These are phyloP conservation scores for Trametes cinnabarina DNA, from an alignment of 768 basidiomycete species.

Conservation along the genomic window DNA sequence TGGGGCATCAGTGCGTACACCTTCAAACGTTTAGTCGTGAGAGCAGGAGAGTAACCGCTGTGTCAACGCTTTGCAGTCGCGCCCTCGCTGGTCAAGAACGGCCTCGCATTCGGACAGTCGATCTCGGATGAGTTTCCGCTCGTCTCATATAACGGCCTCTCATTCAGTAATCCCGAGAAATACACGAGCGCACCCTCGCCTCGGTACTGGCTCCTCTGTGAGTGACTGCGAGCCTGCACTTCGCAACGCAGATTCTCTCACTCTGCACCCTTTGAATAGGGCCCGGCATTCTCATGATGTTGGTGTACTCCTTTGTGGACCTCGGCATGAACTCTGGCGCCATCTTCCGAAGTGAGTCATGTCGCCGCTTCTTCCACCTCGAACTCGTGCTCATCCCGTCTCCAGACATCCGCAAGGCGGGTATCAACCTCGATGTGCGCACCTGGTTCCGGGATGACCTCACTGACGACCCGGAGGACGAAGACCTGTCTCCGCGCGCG, in stretches of 20 bases:
- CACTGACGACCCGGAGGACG: slow-evolving; percentile 21
- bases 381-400: too few relatives aligned
- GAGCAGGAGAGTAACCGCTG: too few relatives aligned
- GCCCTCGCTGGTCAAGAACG: slow-evolving; percentile 51
- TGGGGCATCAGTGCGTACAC: slow-evolving; percentile 48
- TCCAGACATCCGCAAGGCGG: slow-evolving; percentile 7
- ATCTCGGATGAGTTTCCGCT: slow-evolving; percentile 42
- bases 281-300: slow-evolving; percentile 63
- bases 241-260: too few relatives aligned
- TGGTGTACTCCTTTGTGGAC: slow-evolving; percentile 58
- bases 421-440: slow-evolving; percentile 10
- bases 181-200: slow-evolving; percentile 34
- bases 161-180: slow-evolving; percentile 28
- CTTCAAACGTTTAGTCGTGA: too few relatives aligned
- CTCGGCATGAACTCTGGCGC: slow-evolving; percentile 43
- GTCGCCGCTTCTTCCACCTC: too few relatives aligned
- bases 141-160: slow-evolving; percentile 44
- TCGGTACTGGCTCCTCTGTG: slow-evolving; percentile 25
- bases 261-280: too few relatives aligned
- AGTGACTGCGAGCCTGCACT: too few relatives aligned
- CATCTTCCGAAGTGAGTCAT: slow-evolving; percentile 24
- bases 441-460: slow-evolving; percentile 22
- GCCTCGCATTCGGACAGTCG: slow-evolving; percentile 45
- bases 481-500: slow-evolving; percentile 32
- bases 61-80: slow-evolving; percentile 32